Percentiles rank a stretch among this genome's conserved stretches.
These are phyloP conservation scores for Apiospora koreana DNA, from an alignment of 2,329 filamentous ascomycete genomes.

Conservation along the genomic window DNA sequence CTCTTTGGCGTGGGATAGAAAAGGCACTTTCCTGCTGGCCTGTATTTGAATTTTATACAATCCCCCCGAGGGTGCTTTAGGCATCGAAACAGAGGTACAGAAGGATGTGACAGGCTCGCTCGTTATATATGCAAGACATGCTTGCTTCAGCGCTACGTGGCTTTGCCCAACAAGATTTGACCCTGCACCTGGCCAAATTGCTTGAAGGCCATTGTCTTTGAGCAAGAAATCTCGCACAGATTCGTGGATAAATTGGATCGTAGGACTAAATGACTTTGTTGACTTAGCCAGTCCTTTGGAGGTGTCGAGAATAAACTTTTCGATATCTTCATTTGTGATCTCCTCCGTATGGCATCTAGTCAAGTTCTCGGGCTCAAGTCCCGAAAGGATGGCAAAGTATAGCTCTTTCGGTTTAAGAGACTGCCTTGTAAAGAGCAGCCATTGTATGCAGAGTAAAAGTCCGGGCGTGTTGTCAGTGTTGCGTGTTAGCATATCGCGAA, in stretches of 20 bases:
- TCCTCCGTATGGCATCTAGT: not conserved
- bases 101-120: not conserved
- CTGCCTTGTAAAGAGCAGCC: constrained; percentile 50
- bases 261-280: constrained; percentile 30
- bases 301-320: not conserved
- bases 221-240: constrained; percentile 50
- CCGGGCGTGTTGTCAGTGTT: constrained; percentile 44
- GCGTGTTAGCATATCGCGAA: constrained; percentile 51
- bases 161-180: constrained; percentile 33
- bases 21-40: constrained; percentile 2
- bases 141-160: constrained; percentile 46
- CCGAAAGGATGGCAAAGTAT: constrained; percentile 42
- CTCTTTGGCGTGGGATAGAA: constrained; percentile 18
- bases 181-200: constrained; percentile 29
- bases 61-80: not conserved
- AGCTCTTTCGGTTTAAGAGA: constrained; percentile 46
- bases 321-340: not conserved
- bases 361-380: constrained; percentile 12
- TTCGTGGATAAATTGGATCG: constrained; percentile 56
- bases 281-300: constrained; percentile 54
- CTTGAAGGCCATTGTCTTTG: constrained; percentile 31
- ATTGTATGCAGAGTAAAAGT: constrained; percentile 50
- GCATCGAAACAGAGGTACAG: not conserved
- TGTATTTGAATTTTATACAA: not conserved
- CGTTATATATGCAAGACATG: constrained; percentile 18